Evolutionary conservation across 2,329 filamentous ascomycete species (phyloP).

Genomic region (Trichoderma harzianum): DNA sequence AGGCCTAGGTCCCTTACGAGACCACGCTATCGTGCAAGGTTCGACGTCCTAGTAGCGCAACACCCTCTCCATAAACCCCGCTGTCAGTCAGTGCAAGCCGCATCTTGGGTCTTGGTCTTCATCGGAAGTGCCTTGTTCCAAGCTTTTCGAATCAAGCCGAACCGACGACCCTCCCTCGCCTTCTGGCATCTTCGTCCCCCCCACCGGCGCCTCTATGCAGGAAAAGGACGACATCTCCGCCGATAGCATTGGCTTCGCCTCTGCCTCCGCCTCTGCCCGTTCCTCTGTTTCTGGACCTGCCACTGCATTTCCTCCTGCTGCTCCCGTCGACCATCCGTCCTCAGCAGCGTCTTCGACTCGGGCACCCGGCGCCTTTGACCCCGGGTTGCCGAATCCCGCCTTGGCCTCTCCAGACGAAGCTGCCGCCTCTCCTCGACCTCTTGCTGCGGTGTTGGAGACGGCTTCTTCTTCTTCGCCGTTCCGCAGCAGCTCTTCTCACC

Average conservation of each 20-base stretch:
- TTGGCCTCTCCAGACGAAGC: background rate
- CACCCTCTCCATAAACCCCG: conserved; percentile 12
- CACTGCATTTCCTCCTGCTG: background rate
- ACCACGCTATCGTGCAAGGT: background rate
- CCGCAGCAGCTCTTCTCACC: background rate
- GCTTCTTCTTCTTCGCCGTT: background rate
- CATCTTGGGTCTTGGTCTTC: conserved; percentile 14
- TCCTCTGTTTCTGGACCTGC: background rate
- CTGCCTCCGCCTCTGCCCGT: conserved; percentile 14
- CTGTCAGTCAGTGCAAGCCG: conserved; percentile 9
- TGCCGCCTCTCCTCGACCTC: conserved; percentile 3
- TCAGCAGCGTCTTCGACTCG: conserved; percentile 12
- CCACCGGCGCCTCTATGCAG: conserved; percentile 33
- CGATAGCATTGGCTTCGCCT: conserved; percentile 18
- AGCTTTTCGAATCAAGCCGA: background rate
- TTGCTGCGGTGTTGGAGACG: background rate
- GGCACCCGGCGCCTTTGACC: background rate
- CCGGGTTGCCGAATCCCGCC: background rate
- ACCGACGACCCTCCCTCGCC: background rate
- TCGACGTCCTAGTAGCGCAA: background rate
- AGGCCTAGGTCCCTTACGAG: conserved; percentile 3
- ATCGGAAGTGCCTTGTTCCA: conserved; percentile 6
- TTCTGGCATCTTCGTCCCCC: conserved; percentile 10
- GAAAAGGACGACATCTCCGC: conserved; percentile 21
- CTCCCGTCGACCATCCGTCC: conserved; percentile 4